A percentile compares a stretch with the other conserved stretches of the same genome.
Conservation (phyloP, 2,329 filamentous ascomycete genomes). For the Fusarium equiseti region DNA sequence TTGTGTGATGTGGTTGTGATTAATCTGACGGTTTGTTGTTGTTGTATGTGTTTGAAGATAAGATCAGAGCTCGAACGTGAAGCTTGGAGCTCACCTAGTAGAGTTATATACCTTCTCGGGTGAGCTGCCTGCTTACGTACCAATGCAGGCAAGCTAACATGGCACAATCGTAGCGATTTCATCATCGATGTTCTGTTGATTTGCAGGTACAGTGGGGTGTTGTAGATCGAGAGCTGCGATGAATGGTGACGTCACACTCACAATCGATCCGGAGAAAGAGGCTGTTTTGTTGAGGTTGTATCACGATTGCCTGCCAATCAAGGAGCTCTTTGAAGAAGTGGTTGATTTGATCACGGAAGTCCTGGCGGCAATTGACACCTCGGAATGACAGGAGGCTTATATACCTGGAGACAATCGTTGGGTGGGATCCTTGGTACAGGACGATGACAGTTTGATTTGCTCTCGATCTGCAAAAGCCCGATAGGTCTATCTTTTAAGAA, state of each 20-base stretch:
- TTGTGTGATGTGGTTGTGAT: slow-evolving; percentile 13
- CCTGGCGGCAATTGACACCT: not conserved
- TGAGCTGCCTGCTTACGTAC: slow-evolving; percentile 26
- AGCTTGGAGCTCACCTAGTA: slow-evolving; percentile 10
- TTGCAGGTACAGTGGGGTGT: slow-evolving; percentile 24
- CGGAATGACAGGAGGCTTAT: not conserved
- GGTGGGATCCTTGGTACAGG: not conserved
- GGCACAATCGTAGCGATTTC: slow-evolving; percentile 45
- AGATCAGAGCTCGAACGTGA: slow-evolving; percentile 13
- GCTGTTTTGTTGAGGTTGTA: slow-evolving; percentile 20
- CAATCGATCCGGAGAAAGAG: slow-evolving; percentile 11
- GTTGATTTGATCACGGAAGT: not conserved
- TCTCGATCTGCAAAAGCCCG: not conserved
- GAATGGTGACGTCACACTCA: slow-evolving; percentile 38
- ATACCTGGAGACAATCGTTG: not conserved
- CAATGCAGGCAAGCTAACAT: slow-evolving; percentile 33
- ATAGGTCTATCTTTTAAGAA: not conserved
- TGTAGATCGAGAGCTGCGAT: slow-evolving; percentile 25
- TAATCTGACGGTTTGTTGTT: slow-evolving; percentile 10
- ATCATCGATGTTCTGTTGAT: slow-evolving; percentile 44
- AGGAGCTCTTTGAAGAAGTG: not conserved
- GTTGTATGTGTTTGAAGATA: slow-evolving; percentile 24
- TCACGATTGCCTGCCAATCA: slow-evolving; percentile 22
- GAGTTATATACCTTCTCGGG: slow-evolving; percentile 36
- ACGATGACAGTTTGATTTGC: slow-evolving; percentile 2